Conservation (phyloP, 2,329 filamentous ascomycete species). For the Periglandula ipomoeae region DNA sequence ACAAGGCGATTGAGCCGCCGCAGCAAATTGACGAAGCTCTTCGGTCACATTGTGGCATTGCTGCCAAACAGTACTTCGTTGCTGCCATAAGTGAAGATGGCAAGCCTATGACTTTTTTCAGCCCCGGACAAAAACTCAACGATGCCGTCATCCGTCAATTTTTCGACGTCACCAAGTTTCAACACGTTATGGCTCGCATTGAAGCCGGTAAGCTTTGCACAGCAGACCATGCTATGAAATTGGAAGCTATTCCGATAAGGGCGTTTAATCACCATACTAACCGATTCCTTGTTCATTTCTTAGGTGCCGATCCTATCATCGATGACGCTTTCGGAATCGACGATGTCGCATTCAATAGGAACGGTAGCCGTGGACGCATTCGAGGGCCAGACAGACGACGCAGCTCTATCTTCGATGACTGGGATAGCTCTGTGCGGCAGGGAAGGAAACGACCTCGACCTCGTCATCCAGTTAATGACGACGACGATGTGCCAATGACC, state of each 20-base stretch:
- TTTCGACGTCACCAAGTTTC: slow-evolving; percentile 36
- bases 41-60: slow-evolving; percentile 42
- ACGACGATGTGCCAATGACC: slow-evolving; percentile 32
- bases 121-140: slow-evolving; percentile 29
- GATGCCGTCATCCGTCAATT: slow-evolving; percentile 33
- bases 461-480: slow-evolving; percentile 29
- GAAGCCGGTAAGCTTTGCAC: slow-evolving; percentile 26
- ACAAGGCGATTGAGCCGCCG: slow-evolving; percentile 1
- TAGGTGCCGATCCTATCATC: slow-evolving; percentile 24
- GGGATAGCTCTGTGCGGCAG: slow-evolving; percentile 20
- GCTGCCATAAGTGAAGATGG: slow-evolving; percentile 41
- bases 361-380: slow-evolving; percentile 17
- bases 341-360: slow-evolving; percentile 15
- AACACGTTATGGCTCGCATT: slow-evolving; percentile 27
- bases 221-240: background rate
- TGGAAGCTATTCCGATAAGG: background rate
- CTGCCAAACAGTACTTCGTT: slow-evolving; percentile 42
- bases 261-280: background rate
- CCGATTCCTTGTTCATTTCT: too few species aligned
- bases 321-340: slow-evolving; percentile 23
- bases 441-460: slow-evolving; percentile 20
- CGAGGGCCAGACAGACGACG: slow-evolving; percentile 22
- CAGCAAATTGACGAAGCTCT: slow-evolving; percentile 44
- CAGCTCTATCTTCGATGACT: slow-evolving; percentile 22
- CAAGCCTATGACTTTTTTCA: slow-evolving; percentile 34